Percentiles rank a stretch among this genome's conserved stretches.
These are phyloP conservation scores for Aspergillus alliaceus DNA, from an alignment of 2,329 filamentous ascomycete species.

Conservation along the genomic window DNA sequence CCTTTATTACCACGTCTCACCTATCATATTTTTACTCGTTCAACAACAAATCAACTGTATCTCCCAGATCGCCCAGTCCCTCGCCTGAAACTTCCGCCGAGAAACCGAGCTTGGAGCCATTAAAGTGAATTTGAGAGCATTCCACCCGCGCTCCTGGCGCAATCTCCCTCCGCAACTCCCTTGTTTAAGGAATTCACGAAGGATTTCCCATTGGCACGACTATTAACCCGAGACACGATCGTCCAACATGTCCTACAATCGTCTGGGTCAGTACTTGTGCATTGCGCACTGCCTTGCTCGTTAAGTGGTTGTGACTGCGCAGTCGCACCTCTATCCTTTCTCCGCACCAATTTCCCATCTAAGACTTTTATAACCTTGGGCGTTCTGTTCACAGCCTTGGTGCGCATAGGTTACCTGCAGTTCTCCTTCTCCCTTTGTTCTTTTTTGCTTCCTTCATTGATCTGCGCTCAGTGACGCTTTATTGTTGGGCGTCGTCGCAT, in stretches of 20 bases:
- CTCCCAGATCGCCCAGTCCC: conserved; percentile 3
- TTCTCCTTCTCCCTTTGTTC: neutral
- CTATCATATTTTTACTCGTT: neutral
- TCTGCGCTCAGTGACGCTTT: neutral
- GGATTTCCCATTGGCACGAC: conserved; percentile 23
- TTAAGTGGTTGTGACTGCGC: conserved; percentile 7
- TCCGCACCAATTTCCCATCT: conserved; percentile 20
- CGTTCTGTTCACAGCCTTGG: neutral
- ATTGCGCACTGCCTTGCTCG: conserved; percentile 2
- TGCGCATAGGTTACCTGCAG: too few relatives aligned
- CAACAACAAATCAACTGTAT: neutral
- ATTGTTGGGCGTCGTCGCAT: neutral
- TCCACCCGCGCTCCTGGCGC: conserved; percentile 27
- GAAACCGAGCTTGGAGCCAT: conserved; percentile 9
- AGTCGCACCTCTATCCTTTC: conserved; percentile 14
- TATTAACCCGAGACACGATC: conserved; percentile 19
- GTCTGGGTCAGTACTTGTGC: conserved; percentile 60
- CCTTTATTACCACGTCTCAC: neutral
- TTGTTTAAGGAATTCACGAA: conserved; percentile 19
- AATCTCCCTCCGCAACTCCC: conserved; percentile 25
- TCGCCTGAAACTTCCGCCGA: conserved; percentile 12
- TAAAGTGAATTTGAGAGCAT: conserved; percentile 14
- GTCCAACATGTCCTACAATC: conserved; percentile 64
- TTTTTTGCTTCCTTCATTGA: neutral
- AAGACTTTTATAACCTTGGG: conserved; percentile 14